Evolutionary conservation across 176 grass and related monocot species (phyloP).

Genomic region (Panicum miliaceum): DNA sequence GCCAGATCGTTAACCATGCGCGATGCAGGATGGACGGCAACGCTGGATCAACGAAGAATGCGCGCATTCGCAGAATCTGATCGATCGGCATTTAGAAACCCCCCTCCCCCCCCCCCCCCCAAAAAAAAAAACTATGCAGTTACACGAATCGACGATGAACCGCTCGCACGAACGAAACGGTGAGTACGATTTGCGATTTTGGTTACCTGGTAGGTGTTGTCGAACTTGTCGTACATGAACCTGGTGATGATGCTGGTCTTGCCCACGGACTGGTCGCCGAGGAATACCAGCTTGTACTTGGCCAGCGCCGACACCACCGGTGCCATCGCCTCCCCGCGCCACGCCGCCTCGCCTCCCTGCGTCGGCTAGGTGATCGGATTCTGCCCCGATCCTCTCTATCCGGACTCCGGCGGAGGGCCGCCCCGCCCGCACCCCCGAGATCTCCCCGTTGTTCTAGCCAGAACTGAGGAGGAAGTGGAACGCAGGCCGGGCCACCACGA

Average conservation of each 20-base stretch:
- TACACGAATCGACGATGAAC: background rate
- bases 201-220: conserved; percentile 71
- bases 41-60: background rate
- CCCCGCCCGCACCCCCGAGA: background rate
- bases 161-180: too few species aligned
- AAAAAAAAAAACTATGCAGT: background rate
- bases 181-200: background rate
- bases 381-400: background rate
- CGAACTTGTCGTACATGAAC: conserved; percentile 99
- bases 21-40: background rate
- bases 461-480: background rate
- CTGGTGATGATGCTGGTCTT: conserved; percentile 95
- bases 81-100: background rate
- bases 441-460: background rate
- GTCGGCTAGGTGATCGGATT: background rate
- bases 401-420: background rate
- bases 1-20: background rate
- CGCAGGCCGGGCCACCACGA: conserved; percentile 24
- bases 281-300: conserved; percentile 95
- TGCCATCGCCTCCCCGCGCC: background rate
- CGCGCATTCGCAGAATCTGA: background rate
- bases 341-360: background rate
- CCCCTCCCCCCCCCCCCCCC: background rate
- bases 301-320: conserved; percentile 72
- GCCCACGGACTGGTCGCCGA: conserved; percentile 89